These are phyloP conservation scores for Cylindrotheca closterium DNA, from an alignment of 108 stramenopile genomes.

Conservation along the genomic window DNA sequence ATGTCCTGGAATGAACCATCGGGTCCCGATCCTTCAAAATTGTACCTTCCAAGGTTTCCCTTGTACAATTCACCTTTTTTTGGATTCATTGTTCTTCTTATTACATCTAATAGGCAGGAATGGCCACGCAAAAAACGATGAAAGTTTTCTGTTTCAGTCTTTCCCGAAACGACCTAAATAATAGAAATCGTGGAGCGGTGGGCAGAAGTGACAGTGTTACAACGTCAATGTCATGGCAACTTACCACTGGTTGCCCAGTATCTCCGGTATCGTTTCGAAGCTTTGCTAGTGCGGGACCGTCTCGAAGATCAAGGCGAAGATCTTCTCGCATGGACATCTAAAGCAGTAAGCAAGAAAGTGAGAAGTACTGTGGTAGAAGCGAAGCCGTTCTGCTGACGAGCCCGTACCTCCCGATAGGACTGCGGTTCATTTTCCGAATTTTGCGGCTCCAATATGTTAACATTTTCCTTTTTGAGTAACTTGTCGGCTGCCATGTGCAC, in stretches of 20 bases:
- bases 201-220: too few relatives aligned
- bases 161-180: conserved; percentile 17
- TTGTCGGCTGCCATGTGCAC: conserved; percentile 54
- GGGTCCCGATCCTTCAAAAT: conserved; percentile 83
- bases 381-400: neutral
- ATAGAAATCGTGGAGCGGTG: too few relatives aligned
- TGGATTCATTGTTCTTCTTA: conserved; percentile 68
- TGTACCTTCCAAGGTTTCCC: conserved; percentile 84
- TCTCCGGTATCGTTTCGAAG: conserved; percentile 25
- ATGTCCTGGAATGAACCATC: conserved; percentile 75
- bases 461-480: conserved; percentile 38
- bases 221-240: too few relatives aligned
- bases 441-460: conserved; percentile 65
- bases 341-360: conserved; percentile 6
- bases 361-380: neutral
- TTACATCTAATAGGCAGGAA: conserved; percentile 56
- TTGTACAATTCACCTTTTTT: conserved; percentile 36
- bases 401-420: conserved; percentile 54
- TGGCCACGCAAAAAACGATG: conserved; percentile 61
- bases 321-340: conserved; percentile 80
- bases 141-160: conserved; percentile 7
- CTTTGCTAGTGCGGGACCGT: conserved; percentile 53
- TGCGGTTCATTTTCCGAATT: conserved; percentile 49
- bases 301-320: conserved; percentile 72
- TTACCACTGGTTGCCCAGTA: neutral